Evolutionary conservation across 768 basidiomycete species (phyloP).

Genomic region (Phanerochaete carnosa): DNA sequence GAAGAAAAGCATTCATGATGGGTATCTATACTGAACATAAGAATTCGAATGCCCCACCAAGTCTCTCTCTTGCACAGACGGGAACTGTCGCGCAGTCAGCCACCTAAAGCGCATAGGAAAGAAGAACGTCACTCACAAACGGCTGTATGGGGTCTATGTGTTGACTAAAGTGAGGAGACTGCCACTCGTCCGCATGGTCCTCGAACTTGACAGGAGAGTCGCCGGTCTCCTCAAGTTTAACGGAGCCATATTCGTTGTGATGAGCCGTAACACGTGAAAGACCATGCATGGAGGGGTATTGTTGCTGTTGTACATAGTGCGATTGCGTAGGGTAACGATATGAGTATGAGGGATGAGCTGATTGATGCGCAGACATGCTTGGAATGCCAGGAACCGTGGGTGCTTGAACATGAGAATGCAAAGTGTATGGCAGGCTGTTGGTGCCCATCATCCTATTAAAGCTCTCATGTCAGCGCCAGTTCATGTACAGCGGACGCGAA

Average conservation of each 20-base stretch:
- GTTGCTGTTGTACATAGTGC: constrained; percentile 6
- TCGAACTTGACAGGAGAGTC: constrained; percentile 8
- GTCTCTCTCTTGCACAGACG: constrained; percentile 43
- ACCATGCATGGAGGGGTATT: neutral
- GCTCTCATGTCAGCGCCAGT: neutral
- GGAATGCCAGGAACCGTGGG: constrained; percentile 5
- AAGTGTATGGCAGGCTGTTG: neutral
- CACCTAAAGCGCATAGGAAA: neutral
- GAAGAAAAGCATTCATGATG: constrained; percentile 26
- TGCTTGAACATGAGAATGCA: neutral
- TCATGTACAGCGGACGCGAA: neutral
- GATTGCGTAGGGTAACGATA: constrained; percentile 1
- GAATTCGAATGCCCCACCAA: constrained; percentile 45
- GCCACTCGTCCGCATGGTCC: constrained; percentile 48
- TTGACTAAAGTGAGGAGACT: constrained; percentile 39
- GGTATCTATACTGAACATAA: constrained; percentile 50
- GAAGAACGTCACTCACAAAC: constrained; percentile 48
- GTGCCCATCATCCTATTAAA: neutral
- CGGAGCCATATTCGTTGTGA: constrained; percentile 1
- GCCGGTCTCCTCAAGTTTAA: neutral
- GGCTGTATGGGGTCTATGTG: constrained; percentile 56
- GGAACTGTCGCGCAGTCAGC: constrained; percentile 28
- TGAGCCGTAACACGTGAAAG: constrained; percentile 4
- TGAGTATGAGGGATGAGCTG: constrained; percentile 6
- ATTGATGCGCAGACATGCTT: constrained; percentile 5